Conservation (phyloP, 2,329 filamentous ascomycete species). For the Bertia moriformis region DNA sequence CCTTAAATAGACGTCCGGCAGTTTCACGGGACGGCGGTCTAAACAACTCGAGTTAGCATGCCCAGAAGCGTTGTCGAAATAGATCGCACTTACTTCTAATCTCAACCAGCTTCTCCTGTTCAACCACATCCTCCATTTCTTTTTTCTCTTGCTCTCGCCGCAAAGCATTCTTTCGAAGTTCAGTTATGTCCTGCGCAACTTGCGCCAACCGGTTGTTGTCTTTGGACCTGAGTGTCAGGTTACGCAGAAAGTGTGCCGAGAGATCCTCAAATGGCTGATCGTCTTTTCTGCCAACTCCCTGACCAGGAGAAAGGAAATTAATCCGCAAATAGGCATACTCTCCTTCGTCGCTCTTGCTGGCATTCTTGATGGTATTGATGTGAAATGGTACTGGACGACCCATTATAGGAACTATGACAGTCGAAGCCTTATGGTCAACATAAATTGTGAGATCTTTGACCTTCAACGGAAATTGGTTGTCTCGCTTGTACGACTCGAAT, state of each 20-base stretch:
- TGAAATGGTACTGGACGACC: slow-evolving; percentile 94
- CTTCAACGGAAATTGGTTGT: slow-evolving; percentile 76
- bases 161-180: slow-evolving; percentile 82
- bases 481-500: slow-evolving; percentile 96
- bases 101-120: slow-evolving; percentile 92
- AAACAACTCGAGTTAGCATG: too few relatives aligned
- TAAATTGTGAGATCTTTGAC: slow-evolving; percentile 79
- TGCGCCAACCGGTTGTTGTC: slow-evolving; percentile 80
- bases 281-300: slow-evolving; percentile 92
- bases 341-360: slow-evolving; percentile 90
- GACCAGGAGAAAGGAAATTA: slow-evolving; percentile 92
- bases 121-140: slow-evolving; percentile 96
- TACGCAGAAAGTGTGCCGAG: slow-evolving; percentile 86
- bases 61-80: slow-evolving; percentile 3
- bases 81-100: slow-evolving; percentile 78
- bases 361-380: slow-evolving; percentile 95
- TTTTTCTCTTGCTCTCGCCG: slow-evolving; percentile 98
- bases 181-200: slow-evolving; percentile 83
- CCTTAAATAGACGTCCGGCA: slow-evolving; percentile 90
- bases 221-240: slow-evolving; percentile 83
- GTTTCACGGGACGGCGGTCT: slow-evolving; percentile 74
- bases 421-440: slow-evolving; percentile 79
- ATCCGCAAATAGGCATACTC: slow-evolving; percentile 88
- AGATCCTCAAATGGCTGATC: slow-evolving; percentile 97
- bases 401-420: slow-evolving; percentile 90